Evolutionary conservation across 768 basidiomycete species (phyloP).

Genomic region (Boletus sensibilis): DNA sequence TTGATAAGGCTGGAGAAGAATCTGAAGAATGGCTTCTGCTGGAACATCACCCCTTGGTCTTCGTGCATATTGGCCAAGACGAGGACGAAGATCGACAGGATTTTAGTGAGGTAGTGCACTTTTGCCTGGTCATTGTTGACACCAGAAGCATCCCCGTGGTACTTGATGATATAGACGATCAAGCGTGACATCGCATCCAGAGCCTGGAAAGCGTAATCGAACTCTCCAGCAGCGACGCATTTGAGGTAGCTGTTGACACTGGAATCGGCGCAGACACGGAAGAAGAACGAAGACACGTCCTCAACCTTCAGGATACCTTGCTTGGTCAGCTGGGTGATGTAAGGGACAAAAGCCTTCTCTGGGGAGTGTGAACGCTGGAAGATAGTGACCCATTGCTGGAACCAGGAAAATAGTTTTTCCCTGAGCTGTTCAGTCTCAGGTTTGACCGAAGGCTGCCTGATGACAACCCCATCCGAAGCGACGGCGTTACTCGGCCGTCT

Average conservation of each 20-base stretch:
- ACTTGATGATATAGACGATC: constrained; percentile 98
- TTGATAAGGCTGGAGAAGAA: constrained; percentile 97
- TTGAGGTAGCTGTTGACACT: constrained; percentile 88
- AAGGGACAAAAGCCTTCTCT: constrained; percentile 94
- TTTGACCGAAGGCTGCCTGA: constrained; percentile 53
- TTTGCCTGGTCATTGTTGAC: constrained; percentile 93
- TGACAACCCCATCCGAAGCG: constrained; percentile 36
- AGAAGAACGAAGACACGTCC: constrained; percentile 96
- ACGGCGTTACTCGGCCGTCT: constrained; percentile 44
- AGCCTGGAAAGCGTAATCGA: constrained; percentile 81
- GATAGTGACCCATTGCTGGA: constrained; percentile 94
- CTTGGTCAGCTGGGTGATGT: constrained; percentile 95
- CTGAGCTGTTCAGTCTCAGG: constrained; percentile 74
- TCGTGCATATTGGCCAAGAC: constrained; percentile 94
- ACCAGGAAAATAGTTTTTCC: constrained; percentile 75
- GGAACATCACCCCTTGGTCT: constrained; percentile 87
- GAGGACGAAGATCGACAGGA: constrained; percentile 94
- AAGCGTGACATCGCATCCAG: constrained; percentile 94
- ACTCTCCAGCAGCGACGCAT: constrained; percentile 68
- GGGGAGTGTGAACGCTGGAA: constrained; percentile 89
- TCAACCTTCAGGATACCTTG: constrained; percentile 96
- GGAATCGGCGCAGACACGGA: constrained; percentile 94
- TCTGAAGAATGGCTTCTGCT: constrained; percentile 97
- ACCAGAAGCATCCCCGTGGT: constrained; percentile 94
- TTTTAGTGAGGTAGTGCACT: constrained; percentile 95